phyloP scores from a whole-genome alignment of 148 eudicot species.

The Chenopodium formosanum region DNA sequence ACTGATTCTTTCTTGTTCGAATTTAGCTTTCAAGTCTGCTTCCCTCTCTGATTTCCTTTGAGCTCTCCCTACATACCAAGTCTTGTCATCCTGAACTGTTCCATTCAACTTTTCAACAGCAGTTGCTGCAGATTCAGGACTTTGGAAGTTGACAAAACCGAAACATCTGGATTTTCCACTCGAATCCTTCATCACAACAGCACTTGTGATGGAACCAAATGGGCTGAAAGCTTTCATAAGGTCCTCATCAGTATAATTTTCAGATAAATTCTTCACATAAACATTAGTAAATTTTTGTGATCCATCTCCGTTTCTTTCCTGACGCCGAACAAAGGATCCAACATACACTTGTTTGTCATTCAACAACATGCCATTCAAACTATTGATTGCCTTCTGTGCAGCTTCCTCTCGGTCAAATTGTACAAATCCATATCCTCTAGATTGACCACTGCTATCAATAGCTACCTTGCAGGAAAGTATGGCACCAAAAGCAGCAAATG shows the following conservation, averaged over 20 bases:
- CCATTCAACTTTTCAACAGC: slow-evolving; percentile 61
- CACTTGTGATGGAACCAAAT: slow-evolving; percentile 60
- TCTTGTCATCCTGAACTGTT: slow-evolving; percentile 36
- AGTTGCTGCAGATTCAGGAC: slow-evolving; percentile 45
- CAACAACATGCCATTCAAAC: slow-evolving; percentile 58
- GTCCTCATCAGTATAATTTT: slow-evolving; percentile 43
- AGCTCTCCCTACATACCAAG: slow-evolving; percentile 63
- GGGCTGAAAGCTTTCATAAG: slow-evolving; percentile 37
- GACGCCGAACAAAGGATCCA: slow-evolving; percentile 46
- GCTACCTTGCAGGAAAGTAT: slow-evolving; percentile 72
- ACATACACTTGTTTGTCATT: slow-evolving; percentile 63
- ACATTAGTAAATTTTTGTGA: slow-evolving; percentile 56
- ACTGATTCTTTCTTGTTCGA: slow-evolving; percentile 40
- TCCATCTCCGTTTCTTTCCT: slow-evolving; percentile 39
- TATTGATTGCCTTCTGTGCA: slow-evolving; percentile 50
- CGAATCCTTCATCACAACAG: slow-evolving; percentile 55
- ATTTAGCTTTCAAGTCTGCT: slow-evolving; percentile 46
- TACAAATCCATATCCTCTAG: slow-evolving; percentile 66
- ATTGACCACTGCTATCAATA: slow-evolving; percentile 42
- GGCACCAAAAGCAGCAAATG: slow-evolving; percentile 53
- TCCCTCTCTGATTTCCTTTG: slow-evolving; percentile 57
- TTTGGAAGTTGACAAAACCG: slow-evolving; percentile 63
- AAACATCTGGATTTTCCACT: slow-evolving; percentile 55
- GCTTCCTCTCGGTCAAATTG: slow-evolving; percentile 58
- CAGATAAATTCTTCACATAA: slow-evolving; percentile 56